These are phyloP conservation scores for Picea engelmannii DNA, from an alignment of 83 land plant genomes.

Conservation along the genomic window DNA sequence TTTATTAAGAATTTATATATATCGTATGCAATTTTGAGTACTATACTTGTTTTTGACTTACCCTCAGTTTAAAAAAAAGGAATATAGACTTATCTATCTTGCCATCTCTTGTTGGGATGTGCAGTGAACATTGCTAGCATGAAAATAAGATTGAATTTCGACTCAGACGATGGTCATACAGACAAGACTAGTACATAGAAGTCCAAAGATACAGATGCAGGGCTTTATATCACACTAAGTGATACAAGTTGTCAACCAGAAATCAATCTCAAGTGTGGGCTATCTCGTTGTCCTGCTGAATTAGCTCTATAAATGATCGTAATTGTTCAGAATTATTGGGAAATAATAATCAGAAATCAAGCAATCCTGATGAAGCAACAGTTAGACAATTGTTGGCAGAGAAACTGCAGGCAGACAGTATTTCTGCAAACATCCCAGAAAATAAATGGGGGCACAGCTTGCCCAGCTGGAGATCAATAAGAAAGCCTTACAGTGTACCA, in stretches of 20 bases:
- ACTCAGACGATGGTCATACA: constrained; percentile 19
- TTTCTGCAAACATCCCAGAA: not conserved
- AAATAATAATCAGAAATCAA: not conserved
- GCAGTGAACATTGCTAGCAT: constrained; percentile 76
- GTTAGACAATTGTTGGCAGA: constrained; percentile 4
- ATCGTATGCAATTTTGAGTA: not conserved
- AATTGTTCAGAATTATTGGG: not conserved
- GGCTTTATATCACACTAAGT: not conserved
- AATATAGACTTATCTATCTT: not conserved
- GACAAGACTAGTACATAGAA: not conserved
- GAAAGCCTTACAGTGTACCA: not conserved
- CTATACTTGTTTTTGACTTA: not conserved
- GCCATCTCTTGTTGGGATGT: not conserved
- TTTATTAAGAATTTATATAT: not conserved
- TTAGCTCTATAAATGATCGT: not conserved
- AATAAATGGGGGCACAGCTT: constrained; percentile 6
- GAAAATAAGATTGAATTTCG: constrained; percentile 49
- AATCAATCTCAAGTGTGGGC: not conserved
- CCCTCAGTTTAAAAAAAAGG: not conserved
- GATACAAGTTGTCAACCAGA: not conserved
- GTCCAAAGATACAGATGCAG: not conserved
- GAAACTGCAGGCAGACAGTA: not conserved
- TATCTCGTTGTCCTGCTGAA: not conserved
- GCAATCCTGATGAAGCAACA: not conserved
- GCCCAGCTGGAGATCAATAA: not conserved